phyloP scores from a whole-genome alignment of 1,139 yeast species.

The Blastobotrys serpentis region DNA sequence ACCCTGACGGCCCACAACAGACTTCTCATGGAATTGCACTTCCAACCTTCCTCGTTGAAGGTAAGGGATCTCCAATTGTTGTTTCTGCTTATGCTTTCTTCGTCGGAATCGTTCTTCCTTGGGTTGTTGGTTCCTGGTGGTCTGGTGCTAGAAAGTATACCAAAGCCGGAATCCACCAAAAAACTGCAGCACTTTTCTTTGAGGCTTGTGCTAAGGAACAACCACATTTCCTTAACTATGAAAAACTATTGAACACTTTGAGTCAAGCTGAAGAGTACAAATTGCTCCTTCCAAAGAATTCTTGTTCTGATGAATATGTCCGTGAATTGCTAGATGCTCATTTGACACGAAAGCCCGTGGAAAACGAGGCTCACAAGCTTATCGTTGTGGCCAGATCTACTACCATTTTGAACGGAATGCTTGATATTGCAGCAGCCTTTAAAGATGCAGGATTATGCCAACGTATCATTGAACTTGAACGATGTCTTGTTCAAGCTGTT shows the following conservation, averaged over 20 bases:
- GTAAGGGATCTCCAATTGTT: conserved; percentile 68
- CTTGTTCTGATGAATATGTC: conserved; percentile 48
- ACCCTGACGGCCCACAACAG: conserved; percentile 97
- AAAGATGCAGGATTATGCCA: conserved; percentile 66
- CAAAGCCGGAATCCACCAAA: conserved; percentile 76
- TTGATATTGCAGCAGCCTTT: conserved; percentile 80
- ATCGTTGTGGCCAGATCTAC: conserved; percentile 65
- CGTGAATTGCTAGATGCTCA: conserved; percentile 54
- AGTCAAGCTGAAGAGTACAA: conserved; percentile 63
- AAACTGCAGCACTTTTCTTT: conserved; percentile 70
- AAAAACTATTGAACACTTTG: conserved; percentile 59
- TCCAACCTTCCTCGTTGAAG: conserved; percentile 88
- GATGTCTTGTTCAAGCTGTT: conserved; percentile 76
- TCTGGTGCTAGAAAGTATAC: conserved; percentile 74
- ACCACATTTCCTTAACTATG: conserved; percentile 59
- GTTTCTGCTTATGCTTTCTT: conserved; percentile 65
- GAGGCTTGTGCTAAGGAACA: conserved; percentile 64
- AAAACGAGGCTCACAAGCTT: conserved; percentile 49
- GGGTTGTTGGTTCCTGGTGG: conserved; percentile 88
- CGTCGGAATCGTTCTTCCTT: conserved; percentile 78
- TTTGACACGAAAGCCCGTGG: conserved; percentile 49
- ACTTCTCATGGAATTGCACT: conserved; percentile 95
- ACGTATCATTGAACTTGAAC: conserved; percentile 65
- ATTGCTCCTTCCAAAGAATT: conserved; percentile 42
- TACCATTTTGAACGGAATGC: conserved; percentile 63